Evolutionary conservation across 306 rosid species (phyloP), one percentile per base, ranked within the genome.

Genomic region (Corylus heterophylla): DNA sequence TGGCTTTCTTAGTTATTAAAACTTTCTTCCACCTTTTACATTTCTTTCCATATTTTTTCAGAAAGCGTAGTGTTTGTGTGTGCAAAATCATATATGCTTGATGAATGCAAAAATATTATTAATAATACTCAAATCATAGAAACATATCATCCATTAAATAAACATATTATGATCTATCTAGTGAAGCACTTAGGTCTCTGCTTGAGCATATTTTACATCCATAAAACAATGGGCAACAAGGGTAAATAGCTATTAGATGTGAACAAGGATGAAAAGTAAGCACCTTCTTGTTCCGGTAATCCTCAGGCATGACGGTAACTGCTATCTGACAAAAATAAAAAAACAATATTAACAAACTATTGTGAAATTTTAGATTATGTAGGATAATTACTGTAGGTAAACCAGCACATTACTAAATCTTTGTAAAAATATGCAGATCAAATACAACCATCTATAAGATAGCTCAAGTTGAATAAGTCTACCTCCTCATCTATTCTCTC

Each of bases 401-500:
- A 42, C 72, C 52, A n/a, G 59, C 48, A 69, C 42, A 55, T 58
- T 25, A 63, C 72, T 42, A 75, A 45, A 58, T 78, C 48, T 44
- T 37, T 55, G 55, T n/a, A 47, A 55, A 78, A 73, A 42, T n/a
- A 27, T 6, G 58, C 49, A 77, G 73, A 51, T 39, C 31, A 80
- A 74, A 35, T 42, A 51, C 74, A 44, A 50, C 20, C 48, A 78
- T 72, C 70, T 51, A 37, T 35, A 9, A 68, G 27, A 39, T 12
- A 55, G 77, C 31, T 78, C 73, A 49, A 76, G 76, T 49, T 73
- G 74, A 81, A 73, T 18, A 42, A 63, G 29, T 42, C 62, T 90
- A 95, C 99, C 99, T 95, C 99, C 78, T 90, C 98, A 49, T 95
- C 99, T 22, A 93, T 85, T 85, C 90, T 93, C 92, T 88, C 90